Evolutionary conservation across 257 asterid genomes (phyloP).

Genomic region (Euphrasia confusa): DNA sequence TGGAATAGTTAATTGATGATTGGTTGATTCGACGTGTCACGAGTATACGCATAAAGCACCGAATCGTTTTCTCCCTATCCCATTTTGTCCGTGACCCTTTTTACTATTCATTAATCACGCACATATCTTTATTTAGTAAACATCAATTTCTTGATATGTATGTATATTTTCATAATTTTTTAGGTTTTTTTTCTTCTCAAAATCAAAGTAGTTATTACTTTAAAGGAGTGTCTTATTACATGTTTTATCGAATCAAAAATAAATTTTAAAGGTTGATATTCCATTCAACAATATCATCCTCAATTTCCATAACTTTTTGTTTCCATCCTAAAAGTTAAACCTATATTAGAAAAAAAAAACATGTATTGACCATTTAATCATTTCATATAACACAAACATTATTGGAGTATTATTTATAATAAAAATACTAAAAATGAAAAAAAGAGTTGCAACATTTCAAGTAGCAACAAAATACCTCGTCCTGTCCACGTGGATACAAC

Average conservation of each 20-base stretch:
- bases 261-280: too few species aligned
- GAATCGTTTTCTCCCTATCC: conserved; percentile 14
- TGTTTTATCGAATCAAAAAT: too few species aligned
- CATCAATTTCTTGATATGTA: neutral
- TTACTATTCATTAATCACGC: neutral
- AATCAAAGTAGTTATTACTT: too few species aligned
- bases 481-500: conserved; percentile 6
- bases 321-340: neutral
- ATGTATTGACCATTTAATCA: too few species aligned
- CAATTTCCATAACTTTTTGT: neutral
- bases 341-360: too few species aligned
- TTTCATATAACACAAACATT: too few species aligned
- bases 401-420: too few species aligned
- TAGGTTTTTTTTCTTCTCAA: too few species aligned
- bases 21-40: conserved; percentile 1
- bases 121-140: too few species aligned
- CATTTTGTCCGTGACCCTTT: conserved; percentile 4
- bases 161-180: neutral
- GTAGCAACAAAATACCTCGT: neutral
- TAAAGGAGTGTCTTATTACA: too few species aligned
- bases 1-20: too few species aligned
- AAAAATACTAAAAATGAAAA: neutral
- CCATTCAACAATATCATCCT: too few species aligned
- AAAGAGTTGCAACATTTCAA: neutral
- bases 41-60: conserved; percentile 11